Percentiles rank a stretch among this genome's conserved stretches.
These are phyloP conservation scores for Phialemonium atrogriseum DNA, from an alignment of 2,329 filamentous ascomycete species.

Conservation along the genomic window DNA sequence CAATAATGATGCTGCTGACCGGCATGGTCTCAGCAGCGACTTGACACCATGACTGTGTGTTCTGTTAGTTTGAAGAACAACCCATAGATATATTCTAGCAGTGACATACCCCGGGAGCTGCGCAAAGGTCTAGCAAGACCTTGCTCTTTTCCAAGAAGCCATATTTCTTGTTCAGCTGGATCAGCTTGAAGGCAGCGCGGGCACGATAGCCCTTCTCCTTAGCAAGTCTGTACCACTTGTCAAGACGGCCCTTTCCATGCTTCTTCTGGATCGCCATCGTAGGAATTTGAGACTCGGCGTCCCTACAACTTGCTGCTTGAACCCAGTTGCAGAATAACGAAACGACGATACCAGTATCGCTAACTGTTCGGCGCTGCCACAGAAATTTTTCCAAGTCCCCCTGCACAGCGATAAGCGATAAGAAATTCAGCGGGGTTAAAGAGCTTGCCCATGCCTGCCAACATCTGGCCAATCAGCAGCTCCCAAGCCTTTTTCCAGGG, in stretches of 20 bases:
- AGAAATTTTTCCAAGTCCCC: conserved; percentile 1
- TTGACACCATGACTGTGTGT: conserved; percentile 79
- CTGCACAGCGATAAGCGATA: conserved; percentile 1
- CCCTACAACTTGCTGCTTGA: conserved; percentile 2
- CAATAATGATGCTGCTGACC: conserved; percentile 78
- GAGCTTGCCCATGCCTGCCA: too few species aligned
- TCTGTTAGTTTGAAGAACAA: background rate
- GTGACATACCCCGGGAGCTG: conserved; percentile 73
- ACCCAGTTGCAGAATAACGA: background rate
- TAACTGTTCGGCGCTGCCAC: conserved; percentile 7
- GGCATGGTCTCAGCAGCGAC: conserved; percentile 96
- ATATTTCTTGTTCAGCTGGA: conserved; percentile 99
- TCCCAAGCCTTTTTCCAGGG: too few species aligned
- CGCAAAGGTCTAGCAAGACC: conserved; percentile 94
- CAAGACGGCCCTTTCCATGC: conserved; percentile 94
- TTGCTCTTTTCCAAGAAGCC: conserved; percentile 95
- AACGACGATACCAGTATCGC: conserved; percentile 1
- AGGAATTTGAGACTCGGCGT: conserved; percentile 4
- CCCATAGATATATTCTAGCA: background rate
- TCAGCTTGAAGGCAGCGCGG: conserved; percentile 93
- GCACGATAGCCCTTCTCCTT: conserved; percentile 98
- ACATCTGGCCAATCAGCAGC: too few species aligned
- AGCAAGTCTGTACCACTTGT: conserved; percentile 98
- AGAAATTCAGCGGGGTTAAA: too few species aligned
- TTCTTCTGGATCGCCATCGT: conserved; percentile 96